Evolutionary conservation across 2,329 filamentous ascomycete species (phyloP), one percentile per base, ranked within the genome.

Genomic region (Colletotrichum neosansevieriae): DNA sequence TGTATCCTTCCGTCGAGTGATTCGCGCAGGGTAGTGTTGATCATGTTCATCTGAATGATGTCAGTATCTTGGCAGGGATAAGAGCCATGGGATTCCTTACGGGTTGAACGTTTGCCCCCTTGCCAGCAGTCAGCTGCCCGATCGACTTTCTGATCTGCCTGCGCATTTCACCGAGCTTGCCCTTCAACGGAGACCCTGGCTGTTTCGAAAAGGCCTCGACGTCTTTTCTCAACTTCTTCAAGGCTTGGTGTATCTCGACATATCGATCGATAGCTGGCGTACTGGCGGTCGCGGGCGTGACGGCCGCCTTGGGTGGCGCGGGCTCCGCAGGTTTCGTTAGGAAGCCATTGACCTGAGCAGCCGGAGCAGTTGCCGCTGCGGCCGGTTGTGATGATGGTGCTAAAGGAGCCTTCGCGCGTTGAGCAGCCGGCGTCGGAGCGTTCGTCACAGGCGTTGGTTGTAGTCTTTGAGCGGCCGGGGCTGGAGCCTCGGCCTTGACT

Each of bases 51-150:
- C 83, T 84, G 15, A 59, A 58, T 42, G 19, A 7, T 47, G 66
- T 72, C 71, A 70, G 61, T 45, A 21, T 49, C 10, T 36, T 42
- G 50, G 21, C 17, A 57, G 34, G 21, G 47, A 44, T n/a, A 17
- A n/a, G 3, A 21, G 29, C 36, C 17, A n/a, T 7, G 13, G 15
- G 12, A 9, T 21, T 38, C 76, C 80, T 75, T 77, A 82, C 81
- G 44, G 78, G 77, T 44, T 76, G 74, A 2, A 73, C 72, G 73
- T 94, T 94, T 21, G 85, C 85, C 11, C 85, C 86, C 72, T 87
- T 90, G 64, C 87, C 90, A 44, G 85, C 86, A 1, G 89, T 91
- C 32, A 94, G 80, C 76, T 96, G 92, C 6, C 93, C 93, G 62
- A 95, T 86, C 17, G 86, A 89, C 73, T 91, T 92, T 44, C 87